A percentile compares a stretch with the other conserved stretches of the same genome.
These are phyloP conservation scores for Vicia faba DNA, from an alignment of 306 rosid genomes.

Conservation along the genomic window DNA sequence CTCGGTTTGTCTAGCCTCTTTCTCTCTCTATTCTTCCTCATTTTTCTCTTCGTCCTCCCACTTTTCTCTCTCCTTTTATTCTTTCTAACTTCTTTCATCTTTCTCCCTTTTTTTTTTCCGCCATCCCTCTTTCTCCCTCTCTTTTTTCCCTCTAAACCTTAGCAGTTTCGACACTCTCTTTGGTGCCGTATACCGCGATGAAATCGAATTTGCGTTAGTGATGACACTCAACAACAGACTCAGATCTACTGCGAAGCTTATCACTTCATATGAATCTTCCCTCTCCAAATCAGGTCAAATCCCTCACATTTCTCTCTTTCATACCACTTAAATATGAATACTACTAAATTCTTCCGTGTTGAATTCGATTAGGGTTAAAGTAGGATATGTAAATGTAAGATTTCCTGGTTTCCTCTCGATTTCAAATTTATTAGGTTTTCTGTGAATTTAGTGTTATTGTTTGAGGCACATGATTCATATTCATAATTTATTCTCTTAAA, in stretches of 20 bases:
- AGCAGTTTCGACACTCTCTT: too few species aligned
- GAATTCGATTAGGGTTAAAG: not conserved
- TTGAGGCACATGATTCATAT: not conserved
- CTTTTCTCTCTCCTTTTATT: too few species aligned
- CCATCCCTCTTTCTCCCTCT: too few species aligned
- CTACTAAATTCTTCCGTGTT: not conserved
- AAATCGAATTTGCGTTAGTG: slow-evolving; percentile 8
- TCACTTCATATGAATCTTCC: slow-evolving; percentile 38
- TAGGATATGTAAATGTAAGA: not conserved
- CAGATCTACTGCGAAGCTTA: slow-evolving; percentile 43
- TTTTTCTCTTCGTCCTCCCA: too few species aligned
- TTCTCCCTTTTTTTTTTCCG: too few species aligned
- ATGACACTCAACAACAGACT: slow-evolving; percentile 42
- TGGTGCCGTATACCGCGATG: too few species aligned
- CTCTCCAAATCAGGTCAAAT: slow-evolving; percentile 39
- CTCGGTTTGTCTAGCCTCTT: too few species aligned
- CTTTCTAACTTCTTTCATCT: too few species aligned
- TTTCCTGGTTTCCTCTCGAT: not conserved
- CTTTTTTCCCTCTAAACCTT: too few species aligned
- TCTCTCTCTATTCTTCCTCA: too few species aligned
- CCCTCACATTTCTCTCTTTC: not conserved
- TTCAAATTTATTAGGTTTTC: not conserved
- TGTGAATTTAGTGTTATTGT: not conserved
- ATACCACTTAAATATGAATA: not conserved
- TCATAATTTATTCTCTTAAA: too few species aligned